phyloP scores from a whole-genome alignment of 2,329 filamentous ascomycete genomes.

The Stemphylium lycopersici region DNA sequence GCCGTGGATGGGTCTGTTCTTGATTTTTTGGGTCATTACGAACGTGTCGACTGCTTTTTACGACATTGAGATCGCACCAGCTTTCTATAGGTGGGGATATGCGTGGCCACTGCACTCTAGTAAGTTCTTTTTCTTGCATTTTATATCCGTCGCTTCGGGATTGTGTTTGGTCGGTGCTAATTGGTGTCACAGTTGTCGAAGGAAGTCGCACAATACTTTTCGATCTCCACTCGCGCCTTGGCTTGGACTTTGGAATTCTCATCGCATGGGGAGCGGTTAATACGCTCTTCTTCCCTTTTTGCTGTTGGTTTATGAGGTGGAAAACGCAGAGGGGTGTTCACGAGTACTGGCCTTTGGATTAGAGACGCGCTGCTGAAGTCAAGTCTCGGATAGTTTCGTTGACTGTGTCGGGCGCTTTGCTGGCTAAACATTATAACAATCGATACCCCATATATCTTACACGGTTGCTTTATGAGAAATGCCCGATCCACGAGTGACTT shows the following conservation, averaged over 20 bases:
- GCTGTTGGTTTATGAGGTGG: slow-evolving; percentile 50
- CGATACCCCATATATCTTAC: no score
- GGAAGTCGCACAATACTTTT: slow-evolving; percentile 67
- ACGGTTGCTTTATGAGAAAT: no score
- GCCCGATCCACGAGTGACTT: no score
- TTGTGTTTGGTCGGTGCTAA: not conserved
- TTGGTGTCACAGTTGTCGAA: slow-evolving; percentile 57
- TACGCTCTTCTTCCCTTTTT: slow-evolving; percentile 59
- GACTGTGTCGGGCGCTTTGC: no score
- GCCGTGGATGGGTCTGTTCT: slow-evolving; percentile 67
- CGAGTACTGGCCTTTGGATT: slow-evolving; percentile 29
- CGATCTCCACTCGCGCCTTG: slow-evolving; percentile 63
- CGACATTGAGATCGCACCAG: slow-evolving; percentile 62
- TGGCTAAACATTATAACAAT: no score
- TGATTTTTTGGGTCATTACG: slow-evolving; percentile 72
- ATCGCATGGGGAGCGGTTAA: slow-evolving; percentile 64
- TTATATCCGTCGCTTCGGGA: not conserved
- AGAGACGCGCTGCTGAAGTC: not conserved
- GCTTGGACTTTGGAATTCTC: slow-evolving; percentile 66
- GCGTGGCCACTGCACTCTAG: slow-evolving; percentile 67
- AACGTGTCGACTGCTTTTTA: slow-evolving; percentile 69
- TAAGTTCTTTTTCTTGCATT: slow-evolving; percentile 35
- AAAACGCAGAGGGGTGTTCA: slow-evolving; percentile 16
- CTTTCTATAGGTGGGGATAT: slow-evolving; percentile 68
- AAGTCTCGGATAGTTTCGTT: no score